These are phyloP conservation scores for Ulvella scutata DNA, from an alignment of 139 green algal genomes.

Conservation along the genomic window DNA sequence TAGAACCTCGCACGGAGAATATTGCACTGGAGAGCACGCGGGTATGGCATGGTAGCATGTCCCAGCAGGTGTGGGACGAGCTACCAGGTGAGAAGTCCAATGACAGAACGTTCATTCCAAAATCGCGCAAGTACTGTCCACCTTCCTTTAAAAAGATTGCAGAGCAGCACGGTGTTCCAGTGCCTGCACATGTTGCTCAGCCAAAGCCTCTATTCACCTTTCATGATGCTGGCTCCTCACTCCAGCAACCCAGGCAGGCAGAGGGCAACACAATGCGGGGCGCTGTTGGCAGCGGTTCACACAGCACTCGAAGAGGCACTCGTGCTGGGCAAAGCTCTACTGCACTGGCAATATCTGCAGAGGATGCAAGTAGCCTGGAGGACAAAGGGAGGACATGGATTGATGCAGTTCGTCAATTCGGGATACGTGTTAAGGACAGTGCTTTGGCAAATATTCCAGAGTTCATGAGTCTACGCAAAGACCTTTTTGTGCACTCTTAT, in stretches of 20 bases:
- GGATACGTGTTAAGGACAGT: neutral
- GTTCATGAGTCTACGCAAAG: neutral
- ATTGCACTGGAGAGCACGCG: neutral
- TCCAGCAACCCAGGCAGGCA: too few species aligned
- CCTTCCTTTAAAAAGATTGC: neutral
- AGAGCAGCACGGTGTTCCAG: neutral
- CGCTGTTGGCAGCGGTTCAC: too few species aligned
- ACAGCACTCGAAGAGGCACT: too few species aligned
- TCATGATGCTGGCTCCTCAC: too few species aligned
- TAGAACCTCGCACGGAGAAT: too few species aligned
- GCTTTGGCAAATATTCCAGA: neutral
- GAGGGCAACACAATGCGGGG: too few species aligned
- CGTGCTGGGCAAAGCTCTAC: too few species aligned
- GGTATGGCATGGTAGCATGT: neutral
- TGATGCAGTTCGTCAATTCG: neutral
- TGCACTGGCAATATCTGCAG: too few species aligned
- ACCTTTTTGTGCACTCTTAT: neutral
- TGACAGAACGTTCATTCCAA: neutral
- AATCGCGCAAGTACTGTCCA: neutral
- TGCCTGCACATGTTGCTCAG: neutral
- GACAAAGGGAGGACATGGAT: neutral
- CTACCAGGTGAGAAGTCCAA: neutral
- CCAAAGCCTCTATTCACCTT: too few species aligned
- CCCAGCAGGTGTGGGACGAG: neutral
- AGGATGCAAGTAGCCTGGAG: too few species aligned